Evolutionary conservation across 495 filamentous ascomycete genomes (phyloP).

Genomic region (Bacidia rubella): DNA sequence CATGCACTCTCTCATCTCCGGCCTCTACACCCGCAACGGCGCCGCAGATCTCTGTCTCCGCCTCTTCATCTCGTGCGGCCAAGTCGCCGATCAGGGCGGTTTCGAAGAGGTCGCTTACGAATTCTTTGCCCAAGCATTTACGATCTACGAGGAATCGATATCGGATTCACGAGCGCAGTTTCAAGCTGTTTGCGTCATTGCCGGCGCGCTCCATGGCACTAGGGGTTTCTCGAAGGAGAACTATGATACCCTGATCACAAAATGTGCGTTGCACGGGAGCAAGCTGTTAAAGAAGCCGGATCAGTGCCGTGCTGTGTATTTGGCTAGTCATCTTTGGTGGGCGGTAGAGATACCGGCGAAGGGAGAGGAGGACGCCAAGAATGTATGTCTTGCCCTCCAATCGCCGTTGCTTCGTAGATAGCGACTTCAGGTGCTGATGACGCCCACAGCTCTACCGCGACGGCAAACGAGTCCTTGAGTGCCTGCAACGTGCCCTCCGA

Average conservation of each 20-base stretch:
- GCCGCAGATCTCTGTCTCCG: conserved; percentile 78
- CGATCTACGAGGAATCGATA: conserved; percentile 91
- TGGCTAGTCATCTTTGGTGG: conserved; percentile 97
- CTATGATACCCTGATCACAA: conserved; percentile 96
- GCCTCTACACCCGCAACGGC: conserved; percentile 75
- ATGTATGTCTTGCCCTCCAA: conserved; percentile 39
- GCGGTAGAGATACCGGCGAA: conserved; percentile 73
- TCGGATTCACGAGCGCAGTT: conserved; percentile 93
- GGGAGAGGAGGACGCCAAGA: conserved; percentile 69
- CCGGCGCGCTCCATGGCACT: conserved; percentile 73
- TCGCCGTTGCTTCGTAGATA: background rate
- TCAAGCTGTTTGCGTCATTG: conserved; percentile 91
- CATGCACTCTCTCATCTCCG: conserved; percentile 72
- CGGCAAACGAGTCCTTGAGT: conserved; percentile 92
- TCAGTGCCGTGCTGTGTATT: conserved; percentile 89
- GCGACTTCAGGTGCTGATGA: conserved; percentile 15
- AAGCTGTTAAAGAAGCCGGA: conserved; percentile 97
- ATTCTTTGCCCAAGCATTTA: conserved; percentile 97
- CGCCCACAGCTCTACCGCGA: conserved; percentile 75
- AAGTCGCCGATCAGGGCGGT: conserved; percentile 81
- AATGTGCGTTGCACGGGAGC: conserved; percentile 90
- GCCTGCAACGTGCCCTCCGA: conserved; percentile 84
- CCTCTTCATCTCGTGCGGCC: conserved; percentile 79
- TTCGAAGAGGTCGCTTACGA: conserved; percentile 96
- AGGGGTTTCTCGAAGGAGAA: conserved; percentile 89